Conservation (phyloP, 1,139 yeast species). For the Pichia sp. region DNA sequence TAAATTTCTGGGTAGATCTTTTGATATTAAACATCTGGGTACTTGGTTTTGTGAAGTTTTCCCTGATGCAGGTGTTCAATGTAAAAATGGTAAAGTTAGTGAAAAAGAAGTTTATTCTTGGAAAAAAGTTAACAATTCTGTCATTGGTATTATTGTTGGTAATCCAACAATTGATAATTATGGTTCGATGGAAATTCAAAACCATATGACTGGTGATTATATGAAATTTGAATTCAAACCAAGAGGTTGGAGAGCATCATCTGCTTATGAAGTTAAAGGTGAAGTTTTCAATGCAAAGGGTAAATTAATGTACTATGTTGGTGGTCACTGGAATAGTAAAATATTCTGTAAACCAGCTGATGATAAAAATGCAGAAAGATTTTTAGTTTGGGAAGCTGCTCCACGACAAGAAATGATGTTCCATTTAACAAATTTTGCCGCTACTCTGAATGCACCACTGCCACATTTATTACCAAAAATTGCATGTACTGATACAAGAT, state of each 20-base stretch:
- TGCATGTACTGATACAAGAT: slow-evolving; percentile 87
- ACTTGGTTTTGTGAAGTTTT: slow-evolving; percentile 80
- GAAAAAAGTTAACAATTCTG: slow-evolving; percentile 90
- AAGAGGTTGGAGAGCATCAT: slow-evolving; percentile 91
- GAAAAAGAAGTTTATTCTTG: slow-evolving; percentile 75
- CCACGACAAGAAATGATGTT: slow-evolving; percentile 79
- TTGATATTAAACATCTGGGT: slow-evolving; percentile 90
- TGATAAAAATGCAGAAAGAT: slow-evolving; percentile 46
- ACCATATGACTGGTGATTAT: slow-evolving; percentile 85
- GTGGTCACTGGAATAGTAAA: slow-evolving; percentile 92
- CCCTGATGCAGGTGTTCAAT: slow-evolving; percentile 55
- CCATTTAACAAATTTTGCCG: slow-evolving; percentile 85
- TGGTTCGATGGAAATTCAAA: slow-evolving; percentile 82
- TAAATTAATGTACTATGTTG: slow-evolving; percentile 63
- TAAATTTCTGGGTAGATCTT: slow-evolving; percentile 84
- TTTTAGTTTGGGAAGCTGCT: slow-evolving; percentile 83
- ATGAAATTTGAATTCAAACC: slow-evolving; percentile 75
- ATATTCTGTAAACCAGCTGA: slow-evolving; percentile 62
- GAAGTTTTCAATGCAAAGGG: slow-evolving; percentile 58
- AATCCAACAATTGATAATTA: slow-evolving; percentile 92
- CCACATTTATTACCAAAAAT: slow-evolving; percentile 54
- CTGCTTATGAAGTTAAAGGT: slow-evolving; percentile 89
- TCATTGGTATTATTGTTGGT: slow-evolving; percentile 91
- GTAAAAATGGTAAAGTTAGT: slow-evolving; percentile 37
- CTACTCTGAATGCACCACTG: slow-evolving; percentile 72